Conservation (phyloP, 768 basidiomycete species). For the Pisolithus marmoratus region DNA sequence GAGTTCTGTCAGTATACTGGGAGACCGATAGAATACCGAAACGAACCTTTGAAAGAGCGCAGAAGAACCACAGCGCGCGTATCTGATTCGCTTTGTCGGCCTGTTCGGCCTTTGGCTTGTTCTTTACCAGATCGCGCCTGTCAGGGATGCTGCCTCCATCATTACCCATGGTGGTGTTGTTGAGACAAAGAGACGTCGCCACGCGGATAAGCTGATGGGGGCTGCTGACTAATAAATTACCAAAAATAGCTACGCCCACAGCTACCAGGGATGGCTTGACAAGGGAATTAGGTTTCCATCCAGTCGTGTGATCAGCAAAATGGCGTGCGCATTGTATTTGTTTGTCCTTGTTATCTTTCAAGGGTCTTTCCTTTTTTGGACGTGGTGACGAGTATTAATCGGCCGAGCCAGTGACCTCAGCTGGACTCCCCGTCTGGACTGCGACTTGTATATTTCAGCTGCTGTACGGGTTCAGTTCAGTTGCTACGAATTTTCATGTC, state of each 20-base stretch:
- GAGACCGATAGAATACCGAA: background rate
- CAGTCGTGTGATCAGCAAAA: background rate
- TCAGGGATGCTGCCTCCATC: conserved; percentile 88
- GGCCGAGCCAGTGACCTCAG: background rate
- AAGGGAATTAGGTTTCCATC: no score
- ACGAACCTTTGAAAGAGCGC: conserved; percentile 87
- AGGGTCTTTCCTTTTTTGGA: conserved; percentile 16
- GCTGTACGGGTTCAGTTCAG: conserved; percentile 7
- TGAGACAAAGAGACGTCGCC: background rate
- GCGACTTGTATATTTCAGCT: background rate
- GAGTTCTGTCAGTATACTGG: conserved; percentile 1
- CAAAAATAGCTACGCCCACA: background rate
- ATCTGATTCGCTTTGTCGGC: conserved; percentile 90
- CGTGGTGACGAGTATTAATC: conserved; percentile 2
- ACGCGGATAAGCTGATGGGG: background rate
- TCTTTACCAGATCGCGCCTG: conserved; percentile 71
- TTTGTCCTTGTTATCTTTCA: conserved; percentile 22
- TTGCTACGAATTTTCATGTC: conserved; percentile 13
- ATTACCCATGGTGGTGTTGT: conserved; percentile 60
- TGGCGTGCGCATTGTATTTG: conserved; percentile 2
- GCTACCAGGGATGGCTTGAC: background rate
- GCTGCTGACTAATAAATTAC: conserved; percentile 5
- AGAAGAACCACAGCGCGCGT: conserved; percentile 86
- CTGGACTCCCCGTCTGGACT: background rate
- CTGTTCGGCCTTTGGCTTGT: conserved; percentile 75